Evolutionary conservation across 139 green algal genomes (phyloP), one percentile per base, ranked within the genome.

Genomic region (Chlorella sp.): DNA sequence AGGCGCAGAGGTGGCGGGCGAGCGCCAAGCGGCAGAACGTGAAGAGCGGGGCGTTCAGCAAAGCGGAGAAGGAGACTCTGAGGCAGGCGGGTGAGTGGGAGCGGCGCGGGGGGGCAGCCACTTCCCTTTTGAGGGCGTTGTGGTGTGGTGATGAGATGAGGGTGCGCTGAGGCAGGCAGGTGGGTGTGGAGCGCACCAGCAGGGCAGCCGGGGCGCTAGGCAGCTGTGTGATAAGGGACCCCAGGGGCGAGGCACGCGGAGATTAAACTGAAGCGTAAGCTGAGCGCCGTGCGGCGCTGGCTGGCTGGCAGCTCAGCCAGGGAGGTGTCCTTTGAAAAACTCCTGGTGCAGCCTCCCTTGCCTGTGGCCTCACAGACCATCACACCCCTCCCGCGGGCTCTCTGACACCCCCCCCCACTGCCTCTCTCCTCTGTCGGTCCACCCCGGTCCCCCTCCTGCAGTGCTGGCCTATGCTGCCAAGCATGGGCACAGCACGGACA

Each of bases 21-120:
- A 89, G 91, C 75, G 86, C 90, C 75, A 87, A 92, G 90, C 94
- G 94, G 19, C 88, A 84, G 0, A 90, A 96, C 68, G 90, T 97
- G 53, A 95, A 95, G 92, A 92, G 89, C 73, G 95, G 95, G 18
- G 64, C 79, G 0, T 97, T 96, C 83, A 94, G 83, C 77, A 81
- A 90, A 30, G 71, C 40, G 11, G 95, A 97, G 89, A 92, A 92
- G 75, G 90, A 93, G 39, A 90, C 86, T 0, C 76, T 97, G 11
- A 61, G 78, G 22, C 57, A 91, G 22, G 93, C 93, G 79, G 92
- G 11, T 28, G 69, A n/a, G 86, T 48, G n/a, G 7, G 40, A 60
- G 26, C 1, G 30, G 32, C 24, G 73, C 11, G 73, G 12, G 2
- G 14, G 28, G 71, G 71, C 30, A 78, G 71, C 12, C 24, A 11